These are phyloP conservation scores for Anethum foeniculum DNA, from an alignment of 140 eudicot species.

Conservation along the genomic window DNA sequence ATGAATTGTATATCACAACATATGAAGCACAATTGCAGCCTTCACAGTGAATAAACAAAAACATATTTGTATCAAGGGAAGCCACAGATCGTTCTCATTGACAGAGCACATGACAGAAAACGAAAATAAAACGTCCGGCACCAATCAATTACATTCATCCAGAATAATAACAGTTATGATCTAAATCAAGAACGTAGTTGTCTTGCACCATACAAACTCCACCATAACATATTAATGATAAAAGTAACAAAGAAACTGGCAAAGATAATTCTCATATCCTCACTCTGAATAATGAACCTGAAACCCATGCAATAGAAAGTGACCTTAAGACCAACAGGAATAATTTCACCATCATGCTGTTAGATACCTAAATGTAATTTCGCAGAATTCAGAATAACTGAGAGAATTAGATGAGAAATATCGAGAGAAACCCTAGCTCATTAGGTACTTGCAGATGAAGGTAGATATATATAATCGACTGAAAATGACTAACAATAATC, in stretches of 20 bases:
- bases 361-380: not conserved
- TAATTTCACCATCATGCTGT: not conserved
- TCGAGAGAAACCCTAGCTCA: not conserved
- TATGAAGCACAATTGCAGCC: not conserved
- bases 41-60: not conserved
- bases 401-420: not conserved
- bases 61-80: not conserved
- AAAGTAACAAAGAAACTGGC: constrained; percentile 6
- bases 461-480: not conserved
- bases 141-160: not conserved
- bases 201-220: not conserved
- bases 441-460: not conserved
- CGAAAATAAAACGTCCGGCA: not conserved
- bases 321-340: not conserved
- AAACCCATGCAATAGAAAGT: not conserved
- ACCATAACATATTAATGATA: not conserved
- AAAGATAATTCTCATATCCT: not conserved
- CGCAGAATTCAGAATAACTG: not conserved
- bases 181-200: not conserved
- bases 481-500: not conserved
- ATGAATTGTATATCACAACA: not conserved
- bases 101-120: not conserved
- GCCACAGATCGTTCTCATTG: constrained; percentile 1
- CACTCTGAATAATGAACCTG: not conserved
- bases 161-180: not conserved